Evolutionary conservation across 208 protist genomes (phyloP).

Genomic region (Leishmania major): DNA sequence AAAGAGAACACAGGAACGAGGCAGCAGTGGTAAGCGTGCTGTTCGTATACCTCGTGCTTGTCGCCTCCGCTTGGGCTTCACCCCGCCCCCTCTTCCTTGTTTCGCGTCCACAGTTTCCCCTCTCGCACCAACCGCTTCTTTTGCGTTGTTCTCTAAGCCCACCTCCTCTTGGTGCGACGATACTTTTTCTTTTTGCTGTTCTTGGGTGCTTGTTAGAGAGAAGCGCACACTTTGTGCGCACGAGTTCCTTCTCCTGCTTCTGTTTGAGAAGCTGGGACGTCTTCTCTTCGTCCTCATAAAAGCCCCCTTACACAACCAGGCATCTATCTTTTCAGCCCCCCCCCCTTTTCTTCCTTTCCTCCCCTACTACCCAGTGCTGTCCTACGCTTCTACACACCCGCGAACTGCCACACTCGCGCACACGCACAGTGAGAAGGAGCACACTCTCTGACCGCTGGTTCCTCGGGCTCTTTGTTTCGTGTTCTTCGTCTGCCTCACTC

Average conservation of each 20-base stretch:
- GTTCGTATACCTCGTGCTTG: neutral
- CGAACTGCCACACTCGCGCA: neutral
- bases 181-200: neutral
- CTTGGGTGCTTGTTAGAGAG: neutral
- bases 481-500: too few relatives aligned
- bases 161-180: neutral
- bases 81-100: neutral
- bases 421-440: neutral
- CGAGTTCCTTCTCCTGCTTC: too few relatives aligned
- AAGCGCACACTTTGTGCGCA: neutral
- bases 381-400: neutral
- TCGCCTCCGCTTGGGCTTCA: neutral
- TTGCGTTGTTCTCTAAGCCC: neutral
- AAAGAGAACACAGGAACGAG: neutral
- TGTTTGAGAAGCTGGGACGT: neutral
- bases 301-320: neutral
- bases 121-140: neutral
- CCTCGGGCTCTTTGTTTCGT: neutral
- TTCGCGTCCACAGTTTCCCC: too few relatives aligned
- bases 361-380: too few relatives aligned
- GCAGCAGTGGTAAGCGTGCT: neutral
- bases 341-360: too few relatives aligned
- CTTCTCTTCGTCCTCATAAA: neutral
- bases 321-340: neutral
- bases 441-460: too few relatives aligned